phyloP scores from a whole-genome alignment of 345 rosid species.

The Eucalyptus tenuipes region DNA sequence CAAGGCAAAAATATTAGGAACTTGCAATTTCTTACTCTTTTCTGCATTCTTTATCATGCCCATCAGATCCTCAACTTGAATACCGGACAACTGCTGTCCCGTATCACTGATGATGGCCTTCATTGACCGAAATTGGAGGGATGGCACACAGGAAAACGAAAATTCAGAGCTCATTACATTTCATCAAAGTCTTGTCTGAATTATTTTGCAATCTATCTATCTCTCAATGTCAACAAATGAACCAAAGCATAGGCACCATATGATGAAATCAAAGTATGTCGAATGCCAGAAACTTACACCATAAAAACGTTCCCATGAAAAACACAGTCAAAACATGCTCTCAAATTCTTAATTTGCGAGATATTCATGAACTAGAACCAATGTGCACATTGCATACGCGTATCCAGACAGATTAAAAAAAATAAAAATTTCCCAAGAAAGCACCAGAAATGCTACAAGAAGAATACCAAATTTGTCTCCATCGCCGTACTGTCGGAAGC shows the following conservation, averaged over 20 bases:
- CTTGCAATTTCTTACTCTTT: slow-evolving; percentile 36
- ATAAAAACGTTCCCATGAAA: neutral
- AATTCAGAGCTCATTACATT: neutral
- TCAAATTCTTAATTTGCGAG: neutral
- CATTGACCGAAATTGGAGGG: neutral
- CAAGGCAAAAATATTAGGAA: neutral
- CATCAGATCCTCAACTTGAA: slow-evolving; percentile 55
- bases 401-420: neutral
- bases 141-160: neutral
- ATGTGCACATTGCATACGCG: neutral
- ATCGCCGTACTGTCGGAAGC: slow-evolving; percentile 6
- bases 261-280: neutral
- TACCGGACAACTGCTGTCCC: slow-evolving; percentile 24
- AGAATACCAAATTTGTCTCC: slow-evolving; percentile 2
- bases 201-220: slow-evolving; percentile 10
- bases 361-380: neutral
- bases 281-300: neutral
- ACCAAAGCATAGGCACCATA: neutral
- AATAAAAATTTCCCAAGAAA: neutral
- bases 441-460: neutral
- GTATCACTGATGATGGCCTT: slow-evolving; percentile 43
- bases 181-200: neutral
- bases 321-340: neutral
- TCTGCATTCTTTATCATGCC: slow-evolving; percentile 79
- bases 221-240: neutral